Conservation (phyloP, 305 asterid genomes). For the Plantago coronopus region DNA sequence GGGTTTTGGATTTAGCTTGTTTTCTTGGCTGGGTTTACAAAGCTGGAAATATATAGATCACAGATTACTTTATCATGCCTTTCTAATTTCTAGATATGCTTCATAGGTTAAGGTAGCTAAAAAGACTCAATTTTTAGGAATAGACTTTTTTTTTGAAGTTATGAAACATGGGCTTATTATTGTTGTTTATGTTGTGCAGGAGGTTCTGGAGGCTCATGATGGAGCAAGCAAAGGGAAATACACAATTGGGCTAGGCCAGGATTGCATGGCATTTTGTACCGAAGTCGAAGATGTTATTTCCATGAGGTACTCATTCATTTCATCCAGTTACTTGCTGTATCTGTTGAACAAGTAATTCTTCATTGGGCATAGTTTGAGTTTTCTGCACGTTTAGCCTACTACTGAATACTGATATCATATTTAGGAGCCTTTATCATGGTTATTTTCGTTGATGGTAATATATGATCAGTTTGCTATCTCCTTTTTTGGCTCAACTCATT, state of each 20-base stretch:
- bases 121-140: too few species aligned
- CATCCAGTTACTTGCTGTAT: too few species aligned
- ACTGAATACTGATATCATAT: not conserved
- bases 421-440: not conserved
- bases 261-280: slow-evolving; percentile 93
- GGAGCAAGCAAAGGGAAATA: slow-evolving; percentile 99
- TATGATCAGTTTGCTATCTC: not conserved
- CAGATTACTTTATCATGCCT: slow-evolving; percentile 3
- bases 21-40: not conserved
- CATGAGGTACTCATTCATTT: slow-evolving; percentile 61
- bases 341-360: too few species aligned
- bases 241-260: slow-evolving; percentile 99
- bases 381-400: slow-evolving; percentile 13
- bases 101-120: too few species aligned
- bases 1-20: not conserved
- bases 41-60: slow-evolving; percentile 28
- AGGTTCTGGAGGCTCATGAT: slow-evolving; percentile 88
- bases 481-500: not conserved
- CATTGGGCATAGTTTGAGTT: slow-evolving; percentile 5
- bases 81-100: not conserved
- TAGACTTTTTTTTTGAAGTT: slow-evolving; percentile 7
- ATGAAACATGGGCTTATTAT: slow-evolving; percentile 14
- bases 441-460: not conserved
- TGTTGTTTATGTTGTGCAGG: slow-evolving; percentile 57
- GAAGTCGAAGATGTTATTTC: slow-evolving; percentile 99